Evolutionary conservation across 305 asterid genomes (phyloP).

Genomic region (Fraxinus paxiana): DNA sequence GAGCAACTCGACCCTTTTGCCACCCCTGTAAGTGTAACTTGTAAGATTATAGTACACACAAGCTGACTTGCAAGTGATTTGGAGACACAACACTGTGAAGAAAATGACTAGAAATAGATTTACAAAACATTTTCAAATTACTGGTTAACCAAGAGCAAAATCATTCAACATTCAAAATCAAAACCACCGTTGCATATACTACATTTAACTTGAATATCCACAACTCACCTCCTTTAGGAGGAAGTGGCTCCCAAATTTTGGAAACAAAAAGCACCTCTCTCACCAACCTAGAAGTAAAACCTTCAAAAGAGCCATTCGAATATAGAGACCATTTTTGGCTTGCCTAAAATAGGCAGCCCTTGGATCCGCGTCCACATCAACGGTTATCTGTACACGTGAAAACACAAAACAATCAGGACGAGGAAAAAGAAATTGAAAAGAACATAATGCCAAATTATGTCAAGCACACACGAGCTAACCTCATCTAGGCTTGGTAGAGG

Average conservation of each 20-base stretch:
- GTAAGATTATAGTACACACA: background rate
- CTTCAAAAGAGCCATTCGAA: constrained; percentile 82
- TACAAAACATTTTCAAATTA: background rate
- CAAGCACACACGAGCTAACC: constrained; percentile 32
- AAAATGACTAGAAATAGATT: background rate
- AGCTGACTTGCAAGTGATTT: background rate
- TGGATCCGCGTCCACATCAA: constrained; percentile 76
- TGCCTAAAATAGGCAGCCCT: constrained; percentile 91
- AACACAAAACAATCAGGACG: background rate
- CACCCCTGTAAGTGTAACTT: too few relatives aligned
- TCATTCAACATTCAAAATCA: background rate
- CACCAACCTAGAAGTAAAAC: constrained; percentile 82
- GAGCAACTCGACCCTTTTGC: too few relatives aligned
- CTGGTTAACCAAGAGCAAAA: background rate
- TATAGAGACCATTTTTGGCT: constrained; percentile 85
- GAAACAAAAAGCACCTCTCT: constrained; percentile 1
- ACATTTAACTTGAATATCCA: background rate
- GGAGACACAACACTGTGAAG: background rate
- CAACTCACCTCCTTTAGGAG: background rate
- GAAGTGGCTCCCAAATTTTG: background rate
- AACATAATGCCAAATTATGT: background rate
- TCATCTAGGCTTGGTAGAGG: constrained; percentile 93
- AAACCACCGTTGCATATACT: background rate
- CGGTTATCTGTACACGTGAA: constrained; percentile 49
- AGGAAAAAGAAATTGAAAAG: background rate